phyloP scores from a whole-genome alignment of 768 basidiomycete genomes.

The Epithele typhae region DNA sequence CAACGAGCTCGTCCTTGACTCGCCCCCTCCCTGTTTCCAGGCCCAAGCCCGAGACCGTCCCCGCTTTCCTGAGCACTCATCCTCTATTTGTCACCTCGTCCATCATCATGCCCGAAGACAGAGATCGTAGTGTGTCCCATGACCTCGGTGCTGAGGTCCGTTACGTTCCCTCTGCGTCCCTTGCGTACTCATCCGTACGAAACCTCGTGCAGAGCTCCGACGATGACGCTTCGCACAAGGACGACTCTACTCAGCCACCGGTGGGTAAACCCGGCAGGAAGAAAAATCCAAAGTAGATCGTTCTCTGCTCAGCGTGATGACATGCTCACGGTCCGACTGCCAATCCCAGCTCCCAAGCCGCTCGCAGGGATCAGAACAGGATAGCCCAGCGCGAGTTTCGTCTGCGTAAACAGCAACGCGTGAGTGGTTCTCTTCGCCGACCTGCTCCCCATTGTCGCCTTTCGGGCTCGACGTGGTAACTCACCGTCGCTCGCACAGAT shows the following conservation, averaged over 20 bases:
- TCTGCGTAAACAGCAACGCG: slow-evolving; percentile 85
- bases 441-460: no score
- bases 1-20: slow-evolving; percentile 4
- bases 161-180: no score
- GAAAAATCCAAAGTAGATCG: slow-evolving; percentile 80
- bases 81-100: slow-evolving; percentile 31
- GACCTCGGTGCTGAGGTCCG: slow-evolving; percentile 50
- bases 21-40: background rate
- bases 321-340: slow-evolving; percentile 24
- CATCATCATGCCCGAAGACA: slow-evolving; percentile 43
- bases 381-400: slow-evolving; percentile 94
- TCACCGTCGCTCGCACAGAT: slow-evolving; percentile 49
- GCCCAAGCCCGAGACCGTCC: background rate
- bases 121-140: slow-evolving; percentile 63
- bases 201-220: slow-evolving; percentile 55
- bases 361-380: slow-evolving; percentile 83
- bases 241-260: slow-evolving; percentile 13
- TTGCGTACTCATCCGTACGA: background rate
- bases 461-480: background rate
- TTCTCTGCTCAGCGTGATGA: slow-evolving; percentile 21
- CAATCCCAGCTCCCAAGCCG: slow-evolving; percentile 71
- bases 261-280: slow-evolving; percentile 68
- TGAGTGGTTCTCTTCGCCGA: slow-evolving; percentile 31
- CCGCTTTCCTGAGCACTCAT: background rate
- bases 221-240: slow-evolving; percentile 51